Evolutionary conservation across 2,329 filamentous ascomycete species (phyloP), one percentile per base, ranked within the genome.

Genomic region (Purpureocillium lavendulum): DNA sequence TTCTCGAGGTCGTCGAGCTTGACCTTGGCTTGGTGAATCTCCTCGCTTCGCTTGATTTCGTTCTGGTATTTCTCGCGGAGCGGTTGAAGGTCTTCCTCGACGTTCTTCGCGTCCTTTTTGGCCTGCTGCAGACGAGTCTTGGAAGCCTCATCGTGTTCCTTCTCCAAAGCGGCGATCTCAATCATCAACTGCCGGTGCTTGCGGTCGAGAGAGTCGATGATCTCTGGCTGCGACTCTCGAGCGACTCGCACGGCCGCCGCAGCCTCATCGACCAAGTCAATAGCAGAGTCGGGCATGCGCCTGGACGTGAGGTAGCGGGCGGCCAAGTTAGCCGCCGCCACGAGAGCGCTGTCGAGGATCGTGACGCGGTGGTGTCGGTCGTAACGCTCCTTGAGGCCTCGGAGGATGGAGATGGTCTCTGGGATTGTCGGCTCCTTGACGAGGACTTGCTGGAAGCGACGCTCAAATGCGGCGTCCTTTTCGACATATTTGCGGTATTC

Each of bases 401-500:
- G 87, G n/a, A 98, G 81, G 55, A 98, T 98, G 16, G 92, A 98
- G 46, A 98, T 79, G 12, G 92, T 97, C 66, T 98, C 92, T 2
- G 78, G 63, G 36, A 97, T 82, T 6, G 79, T 74, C 3, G 92
- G 92, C 59, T 98, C 92, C 67, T 96, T 96, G 60, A 97, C 90
- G 33, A 98, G 65, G 30, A 98, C 92, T 64, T 98, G 92, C 62
- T 98, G 92, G 75, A 98, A 98, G 62, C 92, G 86, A 64, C 92
- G 87, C 65, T 98, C 92, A 59, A 98, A 98, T 35, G 92, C 92
- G 34, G 87, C 85, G 55, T 98, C 92, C 66, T 98, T 98, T 63
- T 98, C 92, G 47, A 98, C 95, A 65, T 98, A 97, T 64, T 98
- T 98, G 56, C 92, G 80, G 66, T 98, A 98, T 61, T 98, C 92